These are phyloP conservation scores for Aspergillus costaricaensis DNA, from an alignment of 2,329 filamentous ascomycete genomes.

Conservation along the genomic window DNA sequence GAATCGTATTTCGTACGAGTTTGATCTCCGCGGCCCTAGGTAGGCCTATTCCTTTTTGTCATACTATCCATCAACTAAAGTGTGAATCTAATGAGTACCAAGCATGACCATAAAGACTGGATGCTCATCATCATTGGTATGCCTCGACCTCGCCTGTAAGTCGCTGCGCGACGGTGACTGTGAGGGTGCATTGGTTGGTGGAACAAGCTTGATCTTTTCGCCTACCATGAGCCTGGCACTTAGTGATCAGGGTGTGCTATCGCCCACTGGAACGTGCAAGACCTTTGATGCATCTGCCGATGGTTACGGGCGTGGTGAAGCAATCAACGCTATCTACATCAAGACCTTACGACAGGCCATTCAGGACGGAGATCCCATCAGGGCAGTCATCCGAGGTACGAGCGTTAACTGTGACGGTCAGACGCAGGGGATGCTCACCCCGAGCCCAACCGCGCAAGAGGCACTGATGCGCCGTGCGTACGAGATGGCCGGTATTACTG, in stretches of 20 bases:
- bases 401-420: constrained; percentile 27
- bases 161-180: constrained; percentile 13
- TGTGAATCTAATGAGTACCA: constrained; percentile 3
- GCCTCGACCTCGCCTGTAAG: constrained; percentile 33
- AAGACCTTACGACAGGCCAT: constrained; percentile 33
- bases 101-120: constrained; percentile 39
- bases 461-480: constrained; percentile 9
- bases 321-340: constrained; percentile 30
- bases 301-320: constrained; percentile 37
- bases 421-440: constrained; percentile 3
- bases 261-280: constrained; percentile 27
- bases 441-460: constrained; percentile 2
- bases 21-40: constrained; percentile 13
- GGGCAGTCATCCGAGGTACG: constrained; percentile 31
- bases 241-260: constrained; percentile 36
- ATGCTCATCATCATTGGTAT: constrained; percentile 38
- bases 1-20: constrained; percentile 16
- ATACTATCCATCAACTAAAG: too few species aligned
- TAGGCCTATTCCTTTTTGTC: neutral
- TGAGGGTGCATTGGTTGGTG: constrained; percentile 33
- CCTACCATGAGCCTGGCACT: constrained; percentile 30
- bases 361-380: constrained; percentile 30
- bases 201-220: constrained; percentile 35
- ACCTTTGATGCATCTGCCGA: constrained; percentile 31
- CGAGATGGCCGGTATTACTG: neutral